Percentiles rank a stretch among this genome's conserved stretches.
These are phyloP conservation scores for Globisporangium emineosum DNA, from an alignment of 352 stramenopile species.

Conservation along the genomic window DNA sequence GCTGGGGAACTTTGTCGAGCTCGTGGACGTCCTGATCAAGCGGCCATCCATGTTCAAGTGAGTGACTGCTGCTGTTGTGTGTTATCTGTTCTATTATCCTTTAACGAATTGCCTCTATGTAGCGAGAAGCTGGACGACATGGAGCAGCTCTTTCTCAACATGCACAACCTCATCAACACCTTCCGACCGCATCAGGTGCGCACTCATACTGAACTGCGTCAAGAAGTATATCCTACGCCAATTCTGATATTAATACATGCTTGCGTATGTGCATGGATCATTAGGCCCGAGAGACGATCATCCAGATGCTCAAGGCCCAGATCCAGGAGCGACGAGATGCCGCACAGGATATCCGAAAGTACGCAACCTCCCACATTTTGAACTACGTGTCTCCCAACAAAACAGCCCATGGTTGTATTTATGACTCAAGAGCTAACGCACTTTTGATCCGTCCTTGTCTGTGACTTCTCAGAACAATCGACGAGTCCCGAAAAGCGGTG, in stretches of 20 bases:
- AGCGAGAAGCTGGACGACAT: slow-evolving; percentile 85
- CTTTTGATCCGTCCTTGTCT: too few species aligned
- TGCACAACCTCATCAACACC: slow-evolving; percentile 89
- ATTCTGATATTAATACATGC: neutral
- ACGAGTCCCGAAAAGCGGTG: slow-evolving; percentile 57
- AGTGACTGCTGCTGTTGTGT: slow-evolving; percentile 14
- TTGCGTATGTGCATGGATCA: neutral
- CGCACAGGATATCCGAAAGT: slow-evolving; percentile 67
- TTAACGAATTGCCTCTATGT: neutral
- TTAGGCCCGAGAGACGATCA: slow-evolving; percentile 69
- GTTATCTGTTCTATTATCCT: neutral
- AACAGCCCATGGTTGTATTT: too few species aligned
- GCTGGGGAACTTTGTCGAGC: slow-evolving; percentile 80
- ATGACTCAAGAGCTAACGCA: too few species aligned
- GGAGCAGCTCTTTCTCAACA: slow-evolving; percentile 85
- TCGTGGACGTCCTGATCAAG: slow-evolving; percentile 81
- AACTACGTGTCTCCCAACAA: too few species aligned
- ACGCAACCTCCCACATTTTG: too few species aligned
- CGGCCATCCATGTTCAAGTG: slow-evolving; percentile 81
- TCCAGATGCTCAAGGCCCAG: slow-evolving; percentile 79
- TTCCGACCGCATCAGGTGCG: slow-evolving; percentile 78
- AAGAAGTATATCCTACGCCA: too few species aligned
- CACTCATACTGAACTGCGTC: neutral
- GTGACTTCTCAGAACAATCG: slow-evolving; percentile 41
- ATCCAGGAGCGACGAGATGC: slow-evolving; percentile 75